Evolutionary conservation across 495 filamentous ascomycete genomes (phyloP).

Genomic region (Aspergillus campestris): DNA sequence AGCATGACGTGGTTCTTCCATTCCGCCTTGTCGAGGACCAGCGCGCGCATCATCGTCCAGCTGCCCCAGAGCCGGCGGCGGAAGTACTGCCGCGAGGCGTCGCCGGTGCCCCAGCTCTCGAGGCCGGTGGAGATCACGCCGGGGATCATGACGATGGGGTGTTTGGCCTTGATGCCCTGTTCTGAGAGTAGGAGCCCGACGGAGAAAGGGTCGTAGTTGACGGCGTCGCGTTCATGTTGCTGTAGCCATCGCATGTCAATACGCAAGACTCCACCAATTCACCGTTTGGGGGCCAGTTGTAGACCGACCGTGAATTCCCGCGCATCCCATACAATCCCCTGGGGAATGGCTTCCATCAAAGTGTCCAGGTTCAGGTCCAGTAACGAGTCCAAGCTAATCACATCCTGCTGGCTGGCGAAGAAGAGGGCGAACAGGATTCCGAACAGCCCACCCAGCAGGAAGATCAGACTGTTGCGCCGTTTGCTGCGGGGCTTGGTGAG

Average conservation of each 20-base stretch:
- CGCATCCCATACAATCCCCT: constrained; percentile 72
- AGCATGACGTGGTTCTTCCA: constrained; percentile 98
- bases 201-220: constrained; percentile 88
- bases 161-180: constrained; percentile 74
- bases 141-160: constrained; percentile 93
- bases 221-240: constrained; percentile 77
- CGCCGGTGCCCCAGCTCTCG: constrained; percentile 89
- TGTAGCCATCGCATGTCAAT: constrained; percentile 18
- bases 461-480: constrained; percentile 69
- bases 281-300: not conserved
- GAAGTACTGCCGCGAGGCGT: constrained; percentile 78
- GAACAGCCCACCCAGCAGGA: constrained; percentile 73
- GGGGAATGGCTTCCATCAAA: constrained; percentile 73
- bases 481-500: constrained; percentile 49
- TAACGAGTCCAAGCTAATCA: constrained; percentile 72
- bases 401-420: constrained; percentile 75
- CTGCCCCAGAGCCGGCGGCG: constrained; percentile 90
- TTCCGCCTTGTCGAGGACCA: constrained; percentile 83
- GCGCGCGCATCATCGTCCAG: constrained; percentile 95
- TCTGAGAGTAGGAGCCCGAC: constrained; percentile 73
- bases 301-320: constrained; percentile 61
- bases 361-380: constrained; percentile 77
- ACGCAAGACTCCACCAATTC: not conserved
- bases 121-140: constrained; percentile 96
- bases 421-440: constrained; percentile 74